Percentiles rank a stretch among this genome's conserved stretches.
Conservation (phyloP, 2,329 filamentous ascomycete species). For the Aspergillus calidoustus region DNA sequence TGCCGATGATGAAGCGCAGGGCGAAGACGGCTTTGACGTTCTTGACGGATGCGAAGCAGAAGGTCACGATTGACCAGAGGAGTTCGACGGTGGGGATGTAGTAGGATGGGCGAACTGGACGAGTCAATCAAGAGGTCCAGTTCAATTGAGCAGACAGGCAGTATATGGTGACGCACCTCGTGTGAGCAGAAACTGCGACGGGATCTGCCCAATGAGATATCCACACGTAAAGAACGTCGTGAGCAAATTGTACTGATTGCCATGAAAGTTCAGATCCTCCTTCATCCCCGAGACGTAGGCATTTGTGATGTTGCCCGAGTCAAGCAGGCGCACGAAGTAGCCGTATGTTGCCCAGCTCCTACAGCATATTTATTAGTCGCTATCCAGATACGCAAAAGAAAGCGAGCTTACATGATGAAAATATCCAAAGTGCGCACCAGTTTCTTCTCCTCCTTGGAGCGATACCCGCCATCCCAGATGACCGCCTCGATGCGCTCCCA, state of each 20-base stretch:
- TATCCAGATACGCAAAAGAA: no score
- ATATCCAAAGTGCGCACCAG: not conserved
- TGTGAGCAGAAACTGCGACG: not conserved
- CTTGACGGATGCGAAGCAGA: conserved; percentile 4
- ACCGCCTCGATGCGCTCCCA: conserved; percentile 2
- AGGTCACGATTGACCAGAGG: not conserved
- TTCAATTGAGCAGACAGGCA: no score
- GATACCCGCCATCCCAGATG: conserved; percentile 4
- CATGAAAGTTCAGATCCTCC: conserved; percentile 38
- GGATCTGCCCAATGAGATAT: conserved; percentile 1
- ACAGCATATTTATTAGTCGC: not conserved
- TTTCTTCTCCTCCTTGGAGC: not conserved
- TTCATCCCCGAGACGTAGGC: conserved; percentile 50
- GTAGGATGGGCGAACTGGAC: not conserved
- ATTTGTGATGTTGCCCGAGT: conserved; percentile 54
- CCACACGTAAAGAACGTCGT: conserved; percentile 24
- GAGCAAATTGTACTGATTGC: conserved; percentile 35
- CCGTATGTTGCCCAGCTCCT: conserved; percentile 3
- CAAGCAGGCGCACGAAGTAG: conserved; percentile 55
- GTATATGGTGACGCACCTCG: not conserved
- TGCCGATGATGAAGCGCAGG: conserved; percentile 1
- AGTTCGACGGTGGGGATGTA: conserved; percentile 4
- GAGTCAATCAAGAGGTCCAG: not conserved
- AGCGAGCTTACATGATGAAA: not conserved
- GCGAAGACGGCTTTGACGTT: conserved; percentile 2